Base-by-base conservation (phyloP, 495 filamentous ascomycete species). In the Podospora pseudoanserina region DNA sequence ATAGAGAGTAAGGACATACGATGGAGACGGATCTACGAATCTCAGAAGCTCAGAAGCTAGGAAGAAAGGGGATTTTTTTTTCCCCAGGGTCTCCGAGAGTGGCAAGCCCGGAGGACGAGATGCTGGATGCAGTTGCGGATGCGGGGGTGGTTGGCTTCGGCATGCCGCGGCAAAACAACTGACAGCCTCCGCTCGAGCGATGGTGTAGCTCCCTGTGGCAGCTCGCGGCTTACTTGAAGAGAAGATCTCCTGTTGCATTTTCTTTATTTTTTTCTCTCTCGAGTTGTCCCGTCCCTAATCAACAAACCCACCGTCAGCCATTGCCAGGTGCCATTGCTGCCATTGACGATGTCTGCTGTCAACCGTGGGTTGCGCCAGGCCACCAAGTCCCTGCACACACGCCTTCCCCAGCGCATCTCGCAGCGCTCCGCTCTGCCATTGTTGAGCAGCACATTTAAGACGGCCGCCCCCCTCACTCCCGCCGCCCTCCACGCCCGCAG, bases 321-420 rank as follows among this genome's bases (percentile, higher is more conserved):
- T 55, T 23, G 7, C 62, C 34, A 49, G 65, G 60, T 64, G 55
- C 26, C 7, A 53, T 53, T 27, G 27, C 27, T 20, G 62, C 72
- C 71, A 71, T 74, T 74, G 72, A 71, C 49, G 67, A 75, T 75
- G 71, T 76, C 74, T 72, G 73, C 74, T 65, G 71, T 71, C 69
- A 75, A 75, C 63, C 74, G 74, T 64, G 73, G 74, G 57, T 23
- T 76, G 58, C 73, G 74, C 65, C 73, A 73, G 73, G 74, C 74
- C 59, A 73, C 74, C 39, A 73, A 67, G 71, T 67, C 71, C 49
- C 67, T 76, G 73, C 55, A 19, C 55, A 20, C 55, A 9, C 73
- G 71, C 68, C 70, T 74, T 58, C 68, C 70, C 56, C 69, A 63
- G 61, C 63, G 65, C 39, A 32, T 62, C 34, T 69, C 67, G 70